Conservation (phyloP, 495 filamentous ascomycete genomes). For the Podospora pseudoanserina region DNA sequence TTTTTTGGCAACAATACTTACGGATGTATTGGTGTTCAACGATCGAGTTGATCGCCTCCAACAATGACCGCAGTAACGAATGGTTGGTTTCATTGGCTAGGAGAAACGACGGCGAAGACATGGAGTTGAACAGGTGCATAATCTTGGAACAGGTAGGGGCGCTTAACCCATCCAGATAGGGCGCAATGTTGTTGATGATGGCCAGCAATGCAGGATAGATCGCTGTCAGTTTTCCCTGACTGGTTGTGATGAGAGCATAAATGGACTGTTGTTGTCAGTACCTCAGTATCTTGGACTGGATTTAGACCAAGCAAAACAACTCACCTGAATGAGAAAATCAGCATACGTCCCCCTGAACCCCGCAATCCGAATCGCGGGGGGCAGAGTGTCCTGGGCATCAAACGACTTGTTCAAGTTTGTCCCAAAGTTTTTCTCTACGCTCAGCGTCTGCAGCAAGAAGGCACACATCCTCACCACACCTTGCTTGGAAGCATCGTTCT, state of each 20-base stretch:
- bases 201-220: conserved; percentile 91
- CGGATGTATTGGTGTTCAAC: conserved; percentile 87
- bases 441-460: conserved; percentile 92
- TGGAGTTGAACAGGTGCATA: conserved; percentile 83
- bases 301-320: conserved; percentile 29
- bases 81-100: conserved; percentile 94
- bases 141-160: conserved; percentile 74
- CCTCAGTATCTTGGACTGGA: background rate
- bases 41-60: conserved; percentile 89
- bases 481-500: conserved; percentile 79
- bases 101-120: conserved; percentile 94
- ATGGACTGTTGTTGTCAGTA: conserved; percentile 66
- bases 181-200: conserved; percentile 87
- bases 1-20: conserved; percentile 35
- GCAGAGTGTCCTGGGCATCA: conserved; percentile 83
- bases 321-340: conserved; percentile 88
- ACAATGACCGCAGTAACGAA: conserved; percentile 68
- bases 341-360: conserved; percentile 90
- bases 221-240: conserved; percentile 84
- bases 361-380: conserved; percentile 69
- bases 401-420: conserved; percentile 86
- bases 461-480: conserved; percentile 94
- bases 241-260: conserved; percentile 84
- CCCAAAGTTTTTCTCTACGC: conserved; percentile 88
- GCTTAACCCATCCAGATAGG: conserved; percentile 74